These are phyloP conservation scores for Umbelopsis sp. DNA, from an alignment of 192 early-diverging fungal species.

Conservation along the genomic window DNA sequence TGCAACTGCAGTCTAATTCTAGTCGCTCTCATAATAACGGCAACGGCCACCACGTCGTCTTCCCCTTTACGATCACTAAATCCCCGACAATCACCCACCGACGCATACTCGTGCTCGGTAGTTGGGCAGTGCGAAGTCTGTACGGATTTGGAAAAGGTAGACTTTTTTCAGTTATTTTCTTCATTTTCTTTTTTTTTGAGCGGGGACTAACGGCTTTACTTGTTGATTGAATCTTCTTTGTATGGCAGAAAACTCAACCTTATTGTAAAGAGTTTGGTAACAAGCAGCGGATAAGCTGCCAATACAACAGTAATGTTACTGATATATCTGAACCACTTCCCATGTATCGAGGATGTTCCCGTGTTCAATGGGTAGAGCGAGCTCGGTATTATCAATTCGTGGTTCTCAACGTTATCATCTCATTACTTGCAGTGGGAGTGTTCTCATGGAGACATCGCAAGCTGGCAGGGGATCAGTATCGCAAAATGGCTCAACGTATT, in stretches of 20 bases:
- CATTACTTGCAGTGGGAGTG: conserved; percentile 23
- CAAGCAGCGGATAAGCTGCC: conserved; percentile 36
- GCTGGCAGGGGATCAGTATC: conserved; percentile 35
- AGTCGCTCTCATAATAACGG: neutral
- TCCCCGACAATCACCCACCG: neutral
- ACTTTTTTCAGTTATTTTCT: neutral
- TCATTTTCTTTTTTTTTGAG: neutral
- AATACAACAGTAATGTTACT: conserved; percentile 24
- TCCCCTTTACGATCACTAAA: neutral
- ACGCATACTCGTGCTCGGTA: neutral
- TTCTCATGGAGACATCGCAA: conserved; percentile 43
- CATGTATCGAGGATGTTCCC: conserved; percentile 30
- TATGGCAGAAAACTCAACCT: conserved; percentile 32
- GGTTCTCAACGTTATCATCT: conserved; percentile 34
- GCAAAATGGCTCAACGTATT: conserved; percentile 37
- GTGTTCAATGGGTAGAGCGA: conserved; percentile 31
- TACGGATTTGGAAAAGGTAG: conserved; percentile 38
- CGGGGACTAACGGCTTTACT: neutral
- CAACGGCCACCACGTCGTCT: neutral
- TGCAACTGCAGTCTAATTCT: neutral
- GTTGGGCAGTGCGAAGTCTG: conserved; percentile 40
- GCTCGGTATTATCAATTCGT: conserved; percentile 30
- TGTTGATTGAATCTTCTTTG: neutral
- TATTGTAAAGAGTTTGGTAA: conserved; percentile 43
- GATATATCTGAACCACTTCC: conserved; percentile 28